These are phyloP conservation scores for Candida ovalis DNA, from an alignment of 805 yeast species.

Conservation along the genomic window DNA sequence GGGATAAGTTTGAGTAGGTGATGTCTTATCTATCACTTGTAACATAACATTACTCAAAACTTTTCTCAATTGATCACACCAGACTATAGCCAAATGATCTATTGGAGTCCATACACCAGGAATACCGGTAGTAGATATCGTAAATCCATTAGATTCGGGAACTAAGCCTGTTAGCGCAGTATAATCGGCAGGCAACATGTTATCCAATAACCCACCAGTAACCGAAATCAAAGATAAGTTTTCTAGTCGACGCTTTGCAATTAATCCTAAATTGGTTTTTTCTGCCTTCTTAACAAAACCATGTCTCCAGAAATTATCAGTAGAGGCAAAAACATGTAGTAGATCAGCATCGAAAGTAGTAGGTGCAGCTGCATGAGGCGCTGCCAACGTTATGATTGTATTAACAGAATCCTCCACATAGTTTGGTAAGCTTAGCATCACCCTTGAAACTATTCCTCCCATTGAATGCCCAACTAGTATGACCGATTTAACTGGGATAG, in stretches of 20 bases:
- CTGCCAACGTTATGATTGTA: conserved; percentile 78
- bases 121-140: conserved; percentile 79
- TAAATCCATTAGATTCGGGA: conserved; percentile 74
- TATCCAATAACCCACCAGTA: conserved; percentile 83
- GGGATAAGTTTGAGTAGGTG: conserved; percentile 47
- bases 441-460: conserved; percentile 95
- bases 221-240: conserved; percentile 75
- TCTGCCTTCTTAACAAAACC: conserved; percentile 38
- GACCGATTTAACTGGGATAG: conserved; percentile 48
- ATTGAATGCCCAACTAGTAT: conserved; percentile 87
- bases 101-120: conserved; percentile 92
- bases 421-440: conserved; percentile 76
- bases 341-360: conserved; percentile 91
- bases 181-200: conserved; percentile 85
- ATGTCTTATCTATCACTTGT: conserved; percentile 49
- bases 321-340: conserved; percentile 63
- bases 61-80: conserved; percentile 87
- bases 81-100: conserved; percentile 91
- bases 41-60: conserved; percentile 56
- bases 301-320: conserved; percentile 77
- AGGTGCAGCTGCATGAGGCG: conserved; percentile 93
- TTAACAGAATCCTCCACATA: conserved; percentile 70
- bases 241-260: conserved; percentile 45
- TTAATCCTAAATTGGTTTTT: conserved; percentile 11
- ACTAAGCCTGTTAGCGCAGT: conserved; percentile 68